A percentile compares a stretch with the other conserved stretches of the same genome.
Evolutionary conservation across 192 early-diverging fungal genomes (phyloP).

Genomic region (Gryganskiella cystojenkinii): DNA sequence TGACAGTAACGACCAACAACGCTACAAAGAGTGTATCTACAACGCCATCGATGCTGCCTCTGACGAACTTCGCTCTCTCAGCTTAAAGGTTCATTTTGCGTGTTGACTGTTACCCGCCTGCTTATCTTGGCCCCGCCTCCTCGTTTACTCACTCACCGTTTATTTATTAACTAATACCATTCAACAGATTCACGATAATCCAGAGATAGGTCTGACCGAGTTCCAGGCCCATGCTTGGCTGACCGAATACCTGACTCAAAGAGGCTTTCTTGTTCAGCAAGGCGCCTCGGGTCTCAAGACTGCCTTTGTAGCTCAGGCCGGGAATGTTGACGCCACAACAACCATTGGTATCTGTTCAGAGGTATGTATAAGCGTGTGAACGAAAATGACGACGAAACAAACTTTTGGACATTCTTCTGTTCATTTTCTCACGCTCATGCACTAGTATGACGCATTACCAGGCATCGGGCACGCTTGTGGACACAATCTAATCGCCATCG

Average conservation of each 20-base stretch:
- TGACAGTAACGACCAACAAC: not conserved
- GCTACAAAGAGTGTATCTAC: constrained; percentile 3
- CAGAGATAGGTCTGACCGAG: constrained; percentile 68
- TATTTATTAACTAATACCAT: not conserved
- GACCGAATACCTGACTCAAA: constrained; percentile 67
- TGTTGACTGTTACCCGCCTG: not conserved
- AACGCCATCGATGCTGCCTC: constrained; percentile 51
- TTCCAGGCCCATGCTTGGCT: constrained; percentile 68
- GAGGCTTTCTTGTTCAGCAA: constrained; percentile 72
- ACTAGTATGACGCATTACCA: constrained; percentile 74
- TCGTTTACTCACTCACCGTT: not conserved
- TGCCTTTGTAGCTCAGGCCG: constrained; percentile 71
- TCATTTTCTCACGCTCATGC: not conserved
- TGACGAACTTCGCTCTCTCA: constrained; percentile 54
- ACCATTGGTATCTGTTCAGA: constrained; percentile 41
- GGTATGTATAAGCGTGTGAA: constrained; percentile 15
- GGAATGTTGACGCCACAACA: not conserved
- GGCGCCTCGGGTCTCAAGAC: constrained; percentile 72
- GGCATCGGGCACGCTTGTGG: constrained; percentile 74
- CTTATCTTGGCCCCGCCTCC: not conserved
- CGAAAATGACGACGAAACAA: too few relatives aligned
- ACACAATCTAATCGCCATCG: constrained; percentile 81
- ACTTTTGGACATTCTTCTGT: not conserved
- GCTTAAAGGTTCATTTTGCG: constrained; percentile 46
- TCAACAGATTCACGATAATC: constrained; percentile 64